Percentiles rank a stretch among this genome's conserved stretches.
Evolutionary conservation across 2,329 filamentous ascomycete genomes (phyloP).

Genomic region (Stachybotrys chartarum): DNA sequence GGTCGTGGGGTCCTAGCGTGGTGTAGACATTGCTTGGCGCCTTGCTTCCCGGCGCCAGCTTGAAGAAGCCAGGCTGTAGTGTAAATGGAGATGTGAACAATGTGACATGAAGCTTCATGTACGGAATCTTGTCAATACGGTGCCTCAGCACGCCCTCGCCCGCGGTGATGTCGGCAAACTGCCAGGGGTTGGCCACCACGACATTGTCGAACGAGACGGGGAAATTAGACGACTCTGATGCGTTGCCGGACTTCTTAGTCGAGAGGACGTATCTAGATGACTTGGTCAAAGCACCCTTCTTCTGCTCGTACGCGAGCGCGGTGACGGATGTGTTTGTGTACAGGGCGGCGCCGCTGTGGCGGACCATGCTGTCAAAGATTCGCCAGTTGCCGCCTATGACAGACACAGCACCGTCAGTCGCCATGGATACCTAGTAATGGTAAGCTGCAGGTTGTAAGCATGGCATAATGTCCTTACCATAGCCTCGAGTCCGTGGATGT

Average conservation of each 20-base stretch:
- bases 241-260: conserved; percentile 18
- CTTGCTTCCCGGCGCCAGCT: conserved; percentile 45
- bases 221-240: conserved; percentile 25
- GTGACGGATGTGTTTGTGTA: conserved; percentile 62
- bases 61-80: conserved; percentile 70
- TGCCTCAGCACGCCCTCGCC: conserved; percentile 61
- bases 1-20: conserved; percentile 59
- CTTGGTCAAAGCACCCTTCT: conserved; percentile 28
- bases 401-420: conserved; percentile 73
- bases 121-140: conserved; percentile 71
- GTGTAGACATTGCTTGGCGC: conserved; percentile 76
- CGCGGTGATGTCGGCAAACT: conserved; percentile 64
- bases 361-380: conserved; percentile 81
- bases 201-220: conserved; percentile 65
- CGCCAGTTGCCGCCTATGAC: conserved; percentile 86
- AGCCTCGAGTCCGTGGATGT: conserved; percentile 82
- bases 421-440: conserved; percentile 64
- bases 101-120: conserved; percentile 81
- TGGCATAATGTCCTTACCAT: conserved; percentile 45
- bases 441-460: not conserved
- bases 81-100: conserved; percentile 72
- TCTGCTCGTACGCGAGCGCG: conserved; percentile 44
- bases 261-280: conserved; percentile 40
- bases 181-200: conserved; percentile 75
- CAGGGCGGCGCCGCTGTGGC: conserved; percentile 52